phyloP scores from a whole-genome alignment of 164 flowering plant species.

The Stephania japonica region DNA sequence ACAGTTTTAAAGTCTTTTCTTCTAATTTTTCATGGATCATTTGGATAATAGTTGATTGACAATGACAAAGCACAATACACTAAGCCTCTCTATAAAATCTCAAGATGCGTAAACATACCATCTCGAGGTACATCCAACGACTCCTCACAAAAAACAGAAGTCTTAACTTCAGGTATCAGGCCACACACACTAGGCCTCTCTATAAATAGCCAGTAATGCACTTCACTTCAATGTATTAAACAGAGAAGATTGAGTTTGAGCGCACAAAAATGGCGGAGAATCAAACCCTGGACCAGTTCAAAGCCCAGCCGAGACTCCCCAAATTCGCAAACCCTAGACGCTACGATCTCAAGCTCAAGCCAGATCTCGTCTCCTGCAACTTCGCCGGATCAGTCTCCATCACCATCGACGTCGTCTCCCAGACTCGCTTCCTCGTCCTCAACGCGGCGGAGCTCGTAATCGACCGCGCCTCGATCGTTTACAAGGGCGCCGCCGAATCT shows the following conservation, averaged over 20 bases:
- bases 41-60: no score
- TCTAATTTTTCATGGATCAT: no score
- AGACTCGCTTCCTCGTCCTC: conserved; percentile 54
- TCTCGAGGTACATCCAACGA: no score
- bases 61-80: no score
- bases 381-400: conserved; percentile 53
- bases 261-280: background rate
- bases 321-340: conserved; percentile 50
- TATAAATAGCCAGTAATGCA: background rate
- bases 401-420: conserved; percentile 28
- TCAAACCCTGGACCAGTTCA: conserved; percentile 38
- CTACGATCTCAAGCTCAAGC: conserved; percentile 54
- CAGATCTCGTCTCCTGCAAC: conserved; percentile 49
- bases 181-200: background rate
- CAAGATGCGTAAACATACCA: no score
- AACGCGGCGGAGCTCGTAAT: conserved; percentile 52
- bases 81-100: no score
- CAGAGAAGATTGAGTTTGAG: background rate
- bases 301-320: conserved; percentile 51
- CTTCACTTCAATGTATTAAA: background rate
- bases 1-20: no score
- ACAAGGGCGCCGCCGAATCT: conserved; percentile 10
- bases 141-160: no score
- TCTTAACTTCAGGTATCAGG: background rate
- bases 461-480: conserved; percentile 20